Percentiles rank a stretch among this genome's conserved stretches.
phyloP scores from a whole-genome alignment of 2,329 filamentous ascomycete species.

The Verticillium nubilum region DNA sequence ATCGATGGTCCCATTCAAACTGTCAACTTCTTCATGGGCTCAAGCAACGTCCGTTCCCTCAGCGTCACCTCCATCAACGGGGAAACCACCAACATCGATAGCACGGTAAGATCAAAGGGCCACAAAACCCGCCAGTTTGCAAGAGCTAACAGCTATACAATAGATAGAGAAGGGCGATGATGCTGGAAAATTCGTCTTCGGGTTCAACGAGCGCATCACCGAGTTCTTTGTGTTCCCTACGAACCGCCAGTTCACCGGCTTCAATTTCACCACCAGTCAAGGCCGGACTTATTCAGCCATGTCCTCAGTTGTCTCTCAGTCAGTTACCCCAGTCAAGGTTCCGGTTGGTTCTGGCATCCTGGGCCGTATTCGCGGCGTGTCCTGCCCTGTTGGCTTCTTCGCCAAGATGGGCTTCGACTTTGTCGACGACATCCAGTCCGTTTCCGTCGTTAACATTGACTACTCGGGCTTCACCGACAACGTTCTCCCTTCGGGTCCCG shows the following conservation, averaged over 20 bases:
- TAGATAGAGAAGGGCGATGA: constrained; percentile 2
- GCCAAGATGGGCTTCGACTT: constrained; percentile 10
- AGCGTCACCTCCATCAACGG: constrained; percentile 1
- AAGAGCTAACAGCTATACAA: no score
- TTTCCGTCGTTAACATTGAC: constrained; percentile 10
- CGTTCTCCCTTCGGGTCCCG: constrained; percentile 8
- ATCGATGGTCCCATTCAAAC: constrained; percentile 3
- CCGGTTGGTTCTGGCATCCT: constrained; percentile 9
- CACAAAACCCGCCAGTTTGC: not conserved
- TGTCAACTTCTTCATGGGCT: constrained; percentile 4
- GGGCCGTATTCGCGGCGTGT: constrained; percentile 6
- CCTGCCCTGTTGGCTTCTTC: constrained; percentile 7
- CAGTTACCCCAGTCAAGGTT: not conserved
- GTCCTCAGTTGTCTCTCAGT: not conserved
- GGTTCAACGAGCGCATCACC: constrained; percentile 1
- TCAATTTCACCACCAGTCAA: constrained; percentile 4
- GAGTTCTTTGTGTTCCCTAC: constrained; percentile 2
- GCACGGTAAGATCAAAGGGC: not conserved
- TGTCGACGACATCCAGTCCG: constrained; percentile 11
- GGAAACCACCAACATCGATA: constrained; percentile 3
- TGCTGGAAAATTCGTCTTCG: constrained; percentile 2
- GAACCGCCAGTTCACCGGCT: not conserved
- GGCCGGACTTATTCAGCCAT: constrained; percentile 1
- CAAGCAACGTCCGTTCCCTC: constrained; percentile 5
- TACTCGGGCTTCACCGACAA: constrained; percentile 10